phyloP scores from a whole-genome alignment of 257 asterid species.

The Ilex asprella region DNA sequence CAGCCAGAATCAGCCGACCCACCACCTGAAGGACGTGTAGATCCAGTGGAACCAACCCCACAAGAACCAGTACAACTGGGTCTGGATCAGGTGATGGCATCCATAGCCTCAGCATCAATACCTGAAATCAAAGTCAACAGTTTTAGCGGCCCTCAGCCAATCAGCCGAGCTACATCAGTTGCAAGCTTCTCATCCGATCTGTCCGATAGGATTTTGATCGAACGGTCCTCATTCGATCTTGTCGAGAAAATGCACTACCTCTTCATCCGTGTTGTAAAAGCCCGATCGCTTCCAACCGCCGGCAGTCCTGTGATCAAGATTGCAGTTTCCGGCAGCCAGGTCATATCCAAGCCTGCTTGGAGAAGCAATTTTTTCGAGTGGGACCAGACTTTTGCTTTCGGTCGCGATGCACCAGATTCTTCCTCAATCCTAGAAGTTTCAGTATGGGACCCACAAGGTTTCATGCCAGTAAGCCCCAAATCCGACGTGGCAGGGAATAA shows the following conservation, averaged over 20 bases:
- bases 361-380: slow-evolving; percentile 58
- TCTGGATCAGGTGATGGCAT: slow-evolving; percentile 37
- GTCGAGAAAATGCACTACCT: slow-evolving; percentile 89
- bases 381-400: slow-evolving; percentile 83
- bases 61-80: slow-evolving; percentile 12
- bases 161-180: slow-evolving; percentile 66
- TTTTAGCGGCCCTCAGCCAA: slow-evolving; percentile 48
- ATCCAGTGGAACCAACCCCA: slow-evolving; percentile 20
- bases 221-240: slow-evolving; percentile 71
- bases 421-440: slow-evolving; percentile 68
- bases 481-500: slow-evolving; percentile 44
- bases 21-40: slow-evolving; percentile 1
- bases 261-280: slow-evolving; percentile 67
- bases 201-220: slow-evolving; percentile 48
- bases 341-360: slow-evolving; percentile 65
- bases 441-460: slow-evolving; percentile 56
- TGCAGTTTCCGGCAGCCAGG: slow-evolving; percentile 58
- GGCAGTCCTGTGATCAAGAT: slow-evolving; percentile 71
- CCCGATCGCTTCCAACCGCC: slow-evolving; percentile 64
- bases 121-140: slow-evolving; percentile 40
- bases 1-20: slow-evolving; percentile 7
- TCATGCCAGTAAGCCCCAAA: slow-evolving; percentile 8
- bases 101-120: slow-evolving; percentile 31
- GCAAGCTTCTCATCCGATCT: slow-evolving; percentile 65
- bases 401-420: slow-evolving; percentile 52